phyloP scores from a whole-genome alignment of 139 green algal species.

The Picochlorum sp. region DNA sequence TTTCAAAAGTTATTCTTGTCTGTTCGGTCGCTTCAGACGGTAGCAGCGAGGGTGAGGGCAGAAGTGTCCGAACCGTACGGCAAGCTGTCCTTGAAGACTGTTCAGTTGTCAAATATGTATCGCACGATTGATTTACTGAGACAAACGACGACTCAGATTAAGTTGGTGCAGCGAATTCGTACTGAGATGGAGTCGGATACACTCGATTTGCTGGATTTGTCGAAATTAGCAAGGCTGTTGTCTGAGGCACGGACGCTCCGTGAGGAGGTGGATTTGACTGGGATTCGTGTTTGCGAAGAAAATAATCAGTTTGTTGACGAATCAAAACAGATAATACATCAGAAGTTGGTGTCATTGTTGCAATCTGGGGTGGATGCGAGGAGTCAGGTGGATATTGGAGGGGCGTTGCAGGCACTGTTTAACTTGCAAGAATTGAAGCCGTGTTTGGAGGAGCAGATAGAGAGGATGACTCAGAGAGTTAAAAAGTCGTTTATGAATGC shows the following conservation, averaged over 20 bases:
- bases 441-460: conserved; percentile 35
- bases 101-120: conserved; percentile 43
- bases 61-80: conserved; percentile 58
- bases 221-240: conserved; percentile 74
- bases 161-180: conserved; percentile 42
- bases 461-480: conserved; percentile 32
- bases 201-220: conserved; percentile 47
- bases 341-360: conserved; percentile 57
- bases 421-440: conserved; percentile 71
- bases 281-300: conserved; percentile 43
- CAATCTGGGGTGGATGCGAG: conserved; percentile 60
- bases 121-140: conserved; percentile 55
- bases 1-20: conserved; percentile 49
- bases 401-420: conserved; percentile 83
- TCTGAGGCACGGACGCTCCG: conserved; percentile 50
- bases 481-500: conserved; percentile 37
- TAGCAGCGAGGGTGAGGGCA: conserved; percentile 46
- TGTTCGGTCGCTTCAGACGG: conserved; percentile 51
- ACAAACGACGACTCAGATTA: conserved; percentile 53
- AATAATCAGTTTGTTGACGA: conserved; percentile 51
- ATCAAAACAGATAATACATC: conserved; percentile 32
- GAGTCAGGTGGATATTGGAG: conserved; percentile 80
- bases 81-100: conserved; percentile 24
- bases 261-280: conserved; percentile 45
- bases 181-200: conserved; percentile 7